phyloP scores from a whole-genome alignment of 106 monocot species.

The Dioscorea zingiberensis region DNA sequence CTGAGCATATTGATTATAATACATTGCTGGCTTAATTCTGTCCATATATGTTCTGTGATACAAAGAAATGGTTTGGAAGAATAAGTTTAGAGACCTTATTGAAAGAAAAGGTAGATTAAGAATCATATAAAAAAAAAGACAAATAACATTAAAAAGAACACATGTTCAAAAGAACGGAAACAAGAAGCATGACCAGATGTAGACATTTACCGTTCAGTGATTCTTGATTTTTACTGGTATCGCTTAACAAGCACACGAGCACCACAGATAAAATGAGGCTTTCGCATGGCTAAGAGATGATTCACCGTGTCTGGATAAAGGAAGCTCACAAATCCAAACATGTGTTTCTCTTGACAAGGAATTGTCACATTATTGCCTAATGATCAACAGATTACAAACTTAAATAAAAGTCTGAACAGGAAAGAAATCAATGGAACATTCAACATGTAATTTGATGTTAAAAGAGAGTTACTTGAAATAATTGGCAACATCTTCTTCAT shows the following conservation, averaged over 20 bases:
- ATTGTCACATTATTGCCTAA: conserved; percentile 70
- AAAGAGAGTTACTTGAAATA: conserved; percentile 45
- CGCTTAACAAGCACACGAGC: conserved; percentile 73
- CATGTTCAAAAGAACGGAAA: too few species aligned
- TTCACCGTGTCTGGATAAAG: conserved; percentile 45
- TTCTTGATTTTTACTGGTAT: conserved; percentile 65
- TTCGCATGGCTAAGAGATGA: conserved; percentile 35
- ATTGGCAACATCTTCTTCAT: conserved; percentile 49
- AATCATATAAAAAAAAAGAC: too few species aligned
- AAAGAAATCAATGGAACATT: neutral
- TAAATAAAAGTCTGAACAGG: too few species aligned
- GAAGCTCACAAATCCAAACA: conserved; percentile 84
- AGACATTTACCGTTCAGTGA: conserved; percentile 25
- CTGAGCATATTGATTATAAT: conserved; percentile 12
- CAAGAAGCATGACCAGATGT: too few species aligned
- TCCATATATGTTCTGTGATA: conserved; percentile 23
- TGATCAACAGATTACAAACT: neutral
- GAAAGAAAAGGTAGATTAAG: too few species aligned
- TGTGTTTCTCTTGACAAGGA: conserved; percentile 66
- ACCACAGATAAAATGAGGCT: conserved; percentile 67
- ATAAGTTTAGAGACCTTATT: neutral
- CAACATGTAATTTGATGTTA: neutral
- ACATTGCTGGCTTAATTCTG: conserved; percentile 8
- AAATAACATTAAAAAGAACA: too few species aligned
- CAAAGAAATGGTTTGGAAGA: neutral